Evolutionary conservation across 495 filamentous ascomycete species (phyloP).

Genomic region (Tuber aestivum): DNA sequence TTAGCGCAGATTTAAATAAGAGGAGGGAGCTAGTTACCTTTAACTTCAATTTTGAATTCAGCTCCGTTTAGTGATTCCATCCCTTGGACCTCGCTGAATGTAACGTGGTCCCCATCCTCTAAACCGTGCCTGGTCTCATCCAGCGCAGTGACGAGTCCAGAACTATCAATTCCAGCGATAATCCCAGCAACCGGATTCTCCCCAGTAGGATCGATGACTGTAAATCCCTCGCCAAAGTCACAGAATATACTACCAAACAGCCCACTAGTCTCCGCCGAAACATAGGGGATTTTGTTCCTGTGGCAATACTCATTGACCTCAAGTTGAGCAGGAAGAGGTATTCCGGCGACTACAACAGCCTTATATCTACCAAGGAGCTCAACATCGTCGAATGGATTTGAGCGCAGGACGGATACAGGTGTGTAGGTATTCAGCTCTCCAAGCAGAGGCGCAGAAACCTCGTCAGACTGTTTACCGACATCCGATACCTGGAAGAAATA

Average conservation of each 20-base stretch:
- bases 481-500: constrained; percentile 89
- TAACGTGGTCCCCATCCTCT: constrained; percentile 93
- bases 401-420: constrained; percentile 69
- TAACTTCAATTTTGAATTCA: constrained; percentile 81
- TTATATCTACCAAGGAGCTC: constrained; percentile 79
- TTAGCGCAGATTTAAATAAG: not conserved
- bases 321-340: constrained; percentile 70
- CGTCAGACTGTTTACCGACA: constrained; percentile 85
- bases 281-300: constrained; percentile 79
- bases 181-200: constrained; percentile 85
- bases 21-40: constrained; percentile 48
- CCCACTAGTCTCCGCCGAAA: constrained; percentile 81
- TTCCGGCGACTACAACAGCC: constrained; percentile 83
- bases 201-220: constrained; percentile 79
- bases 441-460: constrained; percentile 78
- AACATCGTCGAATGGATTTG: constrained; percentile 53
- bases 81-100: constrained; percentile 85
- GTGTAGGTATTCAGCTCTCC: constrained; percentile 96
- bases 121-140: constrained; percentile 95
- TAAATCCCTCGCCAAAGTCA: constrained; percentile 92
- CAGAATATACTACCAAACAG: constrained; percentile 95
- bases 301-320: constrained; percentile 87
- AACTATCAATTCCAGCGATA: constrained; percentile 77
- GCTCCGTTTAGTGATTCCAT: constrained; percentile 83
- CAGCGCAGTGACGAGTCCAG: constrained; percentile 85